Evolutionary conservation across 805 yeast species (phyloP).

Genomic region (Saturnispora quitensis): DNA sequence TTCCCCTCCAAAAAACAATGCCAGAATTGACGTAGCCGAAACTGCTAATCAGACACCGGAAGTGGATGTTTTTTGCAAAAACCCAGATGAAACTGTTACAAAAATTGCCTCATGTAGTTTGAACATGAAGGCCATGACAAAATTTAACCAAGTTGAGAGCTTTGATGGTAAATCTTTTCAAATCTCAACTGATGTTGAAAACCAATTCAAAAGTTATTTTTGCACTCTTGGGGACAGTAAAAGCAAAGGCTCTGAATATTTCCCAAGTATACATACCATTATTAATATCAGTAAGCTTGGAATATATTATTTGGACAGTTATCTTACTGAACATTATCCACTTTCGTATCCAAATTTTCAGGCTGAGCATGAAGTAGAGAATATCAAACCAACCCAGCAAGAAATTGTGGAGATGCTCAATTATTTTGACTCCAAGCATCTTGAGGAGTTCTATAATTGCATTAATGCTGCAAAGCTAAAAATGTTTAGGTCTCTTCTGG

Average conservation of each 20-base stretch:
- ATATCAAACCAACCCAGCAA: neutral
- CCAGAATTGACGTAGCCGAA: neutral
- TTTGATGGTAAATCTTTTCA: neutral
- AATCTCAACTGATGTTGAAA: neutral
- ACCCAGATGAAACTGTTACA: too few relatives aligned
- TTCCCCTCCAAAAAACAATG: neutral
- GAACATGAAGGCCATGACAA: too few relatives aligned
- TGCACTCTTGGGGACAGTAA: neutral
- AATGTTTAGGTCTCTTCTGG: neutral
- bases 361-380: neutral
- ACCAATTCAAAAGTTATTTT: neutral
- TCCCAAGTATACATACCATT: neutral
- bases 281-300: neutral
- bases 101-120: neutral
- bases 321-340: neutral
- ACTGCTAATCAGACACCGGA: neutral
- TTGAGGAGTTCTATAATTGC: neutral
- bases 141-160: too few relatives aligned
- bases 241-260: neutral
- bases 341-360: neutral
- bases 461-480: neutral
- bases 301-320: neutral
- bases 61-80: too few relatives aligned
- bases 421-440: neutral
- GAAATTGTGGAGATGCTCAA: neutral